These are phyloP conservation scores for Pythium myriotylum DNA, from an alignment of 352 stramenopile species.

Conservation along the genomic window DNA sequence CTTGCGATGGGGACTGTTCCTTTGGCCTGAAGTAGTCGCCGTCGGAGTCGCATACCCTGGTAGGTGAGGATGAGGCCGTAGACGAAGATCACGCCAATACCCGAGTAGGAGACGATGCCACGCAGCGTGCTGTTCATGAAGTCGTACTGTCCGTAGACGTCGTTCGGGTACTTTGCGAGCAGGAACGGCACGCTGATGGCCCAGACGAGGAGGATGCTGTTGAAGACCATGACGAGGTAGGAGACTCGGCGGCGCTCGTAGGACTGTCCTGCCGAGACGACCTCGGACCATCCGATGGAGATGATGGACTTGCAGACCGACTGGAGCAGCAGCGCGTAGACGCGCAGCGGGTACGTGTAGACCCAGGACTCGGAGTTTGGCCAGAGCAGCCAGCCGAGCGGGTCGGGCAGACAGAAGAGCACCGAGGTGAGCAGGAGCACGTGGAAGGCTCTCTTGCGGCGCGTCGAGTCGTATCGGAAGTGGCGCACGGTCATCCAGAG, in stretches of 20 bases:
- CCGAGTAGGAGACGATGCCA: slow-evolving; percentile 58
- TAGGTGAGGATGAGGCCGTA: slow-evolving; percentile 72
- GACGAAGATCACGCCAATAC: slow-evolving; percentile 56
- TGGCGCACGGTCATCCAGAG: slow-evolving; percentile 69
- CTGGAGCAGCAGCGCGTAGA: slow-evolving; percentile 73
- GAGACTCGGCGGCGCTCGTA: slow-evolving; percentile 56
- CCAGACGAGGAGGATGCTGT: slow-evolving; percentile 58
- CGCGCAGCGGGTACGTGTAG: slow-evolving; percentile 59
- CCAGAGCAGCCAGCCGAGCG: slow-evolving; percentile 59
- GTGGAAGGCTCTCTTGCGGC: slow-evolving; percentile 75
- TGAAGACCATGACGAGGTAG: slow-evolving; percentile 59
- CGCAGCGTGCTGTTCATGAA: slow-evolving; percentile 65
- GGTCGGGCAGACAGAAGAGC: slow-evolving; percentile 65
- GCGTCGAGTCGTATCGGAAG: slow-evolving; percentile 50
- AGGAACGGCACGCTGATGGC: slow-evolving; percentile 58
- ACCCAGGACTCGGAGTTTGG: slow-evolving; percentile 69
- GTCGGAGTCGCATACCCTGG: slow-evolving; percentile 73
- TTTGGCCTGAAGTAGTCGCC: slow-evolving; percentile 68
- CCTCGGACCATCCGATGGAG: slow-evolving; percentile 77
- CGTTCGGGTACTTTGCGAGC: slow-evolving; percentile 51
- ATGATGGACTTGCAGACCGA: slow-evolving; percentile 84
- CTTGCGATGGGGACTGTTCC: slow-evolving; percentile 66
- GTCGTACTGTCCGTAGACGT: slow-evolving; percentile 61
- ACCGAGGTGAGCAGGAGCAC: slow-evolving; percentile 65
- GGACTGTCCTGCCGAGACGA: slow-evolving; percentile 75